Evolutionary conservation across 2,329 filamentous ascomycete genomes (phyloP).

Genomic region (Plenodomus tracheiphilus): DNA sequence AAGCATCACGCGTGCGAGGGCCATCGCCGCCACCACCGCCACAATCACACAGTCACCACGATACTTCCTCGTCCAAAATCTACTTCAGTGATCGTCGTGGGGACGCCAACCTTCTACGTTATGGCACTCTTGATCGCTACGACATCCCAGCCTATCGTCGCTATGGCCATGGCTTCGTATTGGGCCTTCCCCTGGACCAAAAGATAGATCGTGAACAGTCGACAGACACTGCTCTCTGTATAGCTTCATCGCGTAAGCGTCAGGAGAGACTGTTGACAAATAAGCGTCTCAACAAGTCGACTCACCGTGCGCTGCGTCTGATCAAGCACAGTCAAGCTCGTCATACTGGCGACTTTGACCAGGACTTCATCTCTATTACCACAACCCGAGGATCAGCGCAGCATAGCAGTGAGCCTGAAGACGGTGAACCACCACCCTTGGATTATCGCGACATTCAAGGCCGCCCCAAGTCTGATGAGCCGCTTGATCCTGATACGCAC

Average conservation of each 20-base stretch:
- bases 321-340: conserved; percentile 14
- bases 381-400: conserved; percentile 25
- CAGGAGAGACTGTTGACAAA: conserved; percentile 52
- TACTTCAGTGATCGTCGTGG: conserved; percentile 67
- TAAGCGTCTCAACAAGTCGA: conserved; percentile 22
- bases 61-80: conserved; percentile 7
- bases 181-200: conserved; percentile 65
- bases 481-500: conserved; percentile 44
- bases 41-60: conserved; percentile 2
- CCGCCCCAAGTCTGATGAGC: conserved; percentile 6
- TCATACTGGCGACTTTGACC: conserved; percentile 5
- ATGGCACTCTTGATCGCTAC: conserved; percentile 73
- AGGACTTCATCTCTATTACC: conserved; percentile 39
- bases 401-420: conserved; percentile 17
- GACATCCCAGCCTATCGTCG: conserved; percentile 73
- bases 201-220: conserved; percentile 69
- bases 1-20: neutral
- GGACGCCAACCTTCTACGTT: conserved; percentile 74
- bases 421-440: conserved; percentile 3
- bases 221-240: conserved; percentile 52
- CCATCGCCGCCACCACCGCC: conserved; percentile 50
- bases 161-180: conserved; percentile 67
- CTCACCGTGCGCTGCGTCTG: conserved; percentile 33
- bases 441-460: conserved; percentile 48
- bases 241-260: conserved; percentile 44